Evolutionary conservation across 176 grass and related monocot species (phyloP).

Genomic region (Luzula sylvatica): DNA sequence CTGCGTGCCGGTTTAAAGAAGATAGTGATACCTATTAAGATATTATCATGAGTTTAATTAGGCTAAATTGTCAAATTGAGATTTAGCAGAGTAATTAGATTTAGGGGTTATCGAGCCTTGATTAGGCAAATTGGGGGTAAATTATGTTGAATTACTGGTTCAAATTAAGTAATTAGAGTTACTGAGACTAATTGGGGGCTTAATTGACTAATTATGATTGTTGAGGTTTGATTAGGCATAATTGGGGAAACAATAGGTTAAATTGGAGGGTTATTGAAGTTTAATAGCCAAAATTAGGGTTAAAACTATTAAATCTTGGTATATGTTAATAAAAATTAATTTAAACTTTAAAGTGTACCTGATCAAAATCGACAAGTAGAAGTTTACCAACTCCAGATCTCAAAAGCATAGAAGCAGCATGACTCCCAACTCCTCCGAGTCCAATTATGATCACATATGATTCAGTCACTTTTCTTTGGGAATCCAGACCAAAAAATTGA

Average conservation of each 20-base stretch:
- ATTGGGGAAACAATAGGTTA: too few species aligned
- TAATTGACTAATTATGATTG: too few species aligned
- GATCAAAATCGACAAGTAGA: slow-evolving; percentile 97
- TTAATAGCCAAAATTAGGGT: not conserved
- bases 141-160: too few species aligned
- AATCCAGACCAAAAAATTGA: slow-evolving; percentile 86
- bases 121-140: too few species aligned
- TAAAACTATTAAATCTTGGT: slow-evolving; percentile 4
- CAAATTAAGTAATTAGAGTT: too few species aligned
- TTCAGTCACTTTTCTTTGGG: slow-evolving; percentile 68
- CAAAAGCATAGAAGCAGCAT: slow-evolving; percentile 93
- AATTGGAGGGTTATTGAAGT: too few species aligned
- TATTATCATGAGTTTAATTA: slow-evolving; percentile 42
- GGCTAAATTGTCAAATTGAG: too few species aligned
- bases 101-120: too few species aligned
- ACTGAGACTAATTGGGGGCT: too few species aligned
- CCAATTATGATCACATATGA: slow-evolving; percentile 75
- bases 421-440: slow-evolving; percentile 94
- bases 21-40: slow-evolving; percentile 79
- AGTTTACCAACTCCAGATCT: slow-evolving; percentile 77
- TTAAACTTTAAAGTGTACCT: slow-evolving; percentile 32
- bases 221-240: too few species aligned
- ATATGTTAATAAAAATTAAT: not conserved
- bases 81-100: too few species aligned
- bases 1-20: slow-evolving; percentile 93